Evolutionary conservation across 305 asterid species (phyloP), one percentile per base, ranked within the genome.

Genomic region (Fraxinus xanthoxyloides): DNA sequence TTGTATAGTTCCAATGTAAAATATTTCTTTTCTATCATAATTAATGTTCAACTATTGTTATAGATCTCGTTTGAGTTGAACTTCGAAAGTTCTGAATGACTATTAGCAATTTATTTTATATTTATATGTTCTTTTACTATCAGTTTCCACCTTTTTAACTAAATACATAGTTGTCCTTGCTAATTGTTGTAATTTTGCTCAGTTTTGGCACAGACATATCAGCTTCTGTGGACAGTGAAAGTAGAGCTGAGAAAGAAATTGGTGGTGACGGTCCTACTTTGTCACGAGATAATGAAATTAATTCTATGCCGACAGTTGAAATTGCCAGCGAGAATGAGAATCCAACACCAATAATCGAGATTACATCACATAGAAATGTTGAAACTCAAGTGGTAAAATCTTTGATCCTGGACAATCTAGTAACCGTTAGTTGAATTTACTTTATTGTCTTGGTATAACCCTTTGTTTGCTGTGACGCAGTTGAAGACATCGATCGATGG

Each of bases 131-230:
- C 40, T 30, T 69, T 69, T 67, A 28, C 36, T 2, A 67, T 28
- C 21, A 28, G 74, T 26, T 26, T 67, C 72, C 21, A 2, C 75
- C 35, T 15, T 69, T 69, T 28, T 30, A 28, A 15, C 10, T 17
- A 28, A 28, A 28, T 7, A 21, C 32, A 24, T 3, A 2, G 75
- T 69, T 15, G n/a, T 30, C 75, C 12, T 15, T 69, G 75, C 75
- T 69, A 46, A 65, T 36, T 46, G n/a, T 2, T 26, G 51, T 72
- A 26, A 48, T 38, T 74, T 30, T 83, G 40, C 61, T 79, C 92
- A 94, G 98, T 36, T 86, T 56, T 85, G 92, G 88, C 67, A 85
- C 87, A 73, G 87, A 80, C 38, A 76, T 80, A 17, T 88, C 89
- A 19, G 85, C 90, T 67, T 85, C 91, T 21, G 59, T 79, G 32